phyloP scores from a whole-genome alignment of 768 basidiomycete genomes.

The Agrocybe pediades region DNA sequence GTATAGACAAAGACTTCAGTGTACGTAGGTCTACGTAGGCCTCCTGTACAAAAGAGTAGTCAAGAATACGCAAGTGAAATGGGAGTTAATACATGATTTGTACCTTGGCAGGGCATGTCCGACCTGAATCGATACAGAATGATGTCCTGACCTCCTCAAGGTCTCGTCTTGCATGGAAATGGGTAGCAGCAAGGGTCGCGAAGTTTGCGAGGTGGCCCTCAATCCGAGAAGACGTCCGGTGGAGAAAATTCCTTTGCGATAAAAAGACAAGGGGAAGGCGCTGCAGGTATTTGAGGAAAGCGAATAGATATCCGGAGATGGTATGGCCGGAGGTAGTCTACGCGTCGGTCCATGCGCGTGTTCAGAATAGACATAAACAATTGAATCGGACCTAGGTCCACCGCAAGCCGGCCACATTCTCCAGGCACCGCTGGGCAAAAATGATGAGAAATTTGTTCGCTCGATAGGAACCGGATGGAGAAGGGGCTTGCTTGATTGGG shows the following conservation, averaged over 20 bases:
- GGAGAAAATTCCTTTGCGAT: neutral
- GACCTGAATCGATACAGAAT: neutral
- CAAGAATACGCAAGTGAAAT: neutral
- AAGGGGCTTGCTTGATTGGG: constrained; percentile 26
- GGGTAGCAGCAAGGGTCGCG: too few species aligned
- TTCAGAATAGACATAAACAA: neutral
- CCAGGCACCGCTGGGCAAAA: constrained; percentile 24
- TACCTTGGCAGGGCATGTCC: neutral
- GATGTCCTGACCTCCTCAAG: too few species aligned
- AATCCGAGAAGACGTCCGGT: neutral
- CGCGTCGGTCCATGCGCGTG: neutral
- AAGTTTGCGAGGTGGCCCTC: neutral
- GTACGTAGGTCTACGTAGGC: too few species aligned
- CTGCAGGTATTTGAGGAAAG: neutral
- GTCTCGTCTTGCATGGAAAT: too few species aligned
- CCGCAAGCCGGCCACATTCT: neutral
- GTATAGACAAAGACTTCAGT: too few species aligned
- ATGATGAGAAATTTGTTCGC: constrained; percentile 14
- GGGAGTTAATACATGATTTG: neutral
- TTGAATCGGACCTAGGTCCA: neutral
- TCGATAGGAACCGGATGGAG: constrained; percentile 17
- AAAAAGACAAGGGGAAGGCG: too few species aligned
- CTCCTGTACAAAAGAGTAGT: too few species aligned
- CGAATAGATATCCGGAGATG: neutral
- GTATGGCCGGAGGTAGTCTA: neutral